Evolutionary conservation across 2,329 filamentous ascomycete genomes (phyloP), one percentile per base, ranked within the genome.

Genomic region (Sarocladium brachiariae): DNA sequence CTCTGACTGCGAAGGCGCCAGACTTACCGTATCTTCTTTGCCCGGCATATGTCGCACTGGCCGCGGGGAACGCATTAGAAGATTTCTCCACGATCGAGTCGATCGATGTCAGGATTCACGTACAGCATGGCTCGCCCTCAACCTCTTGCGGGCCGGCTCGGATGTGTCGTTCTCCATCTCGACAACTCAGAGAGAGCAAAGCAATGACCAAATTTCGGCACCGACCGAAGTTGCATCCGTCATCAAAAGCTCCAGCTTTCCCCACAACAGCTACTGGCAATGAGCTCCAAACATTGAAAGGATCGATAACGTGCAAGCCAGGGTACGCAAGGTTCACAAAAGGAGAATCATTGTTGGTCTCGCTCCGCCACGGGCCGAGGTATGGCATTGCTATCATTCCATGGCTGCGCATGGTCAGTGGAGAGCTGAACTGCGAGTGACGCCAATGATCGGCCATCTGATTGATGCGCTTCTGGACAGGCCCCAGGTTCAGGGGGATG

Each of bases 21-120:
- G 10, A 19, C 16, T 39, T 6, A 73, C 73, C 72, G 67, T 51
- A 74, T 74, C 62, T 76, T 76, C 50, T 70, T 65, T 49, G 66
- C 63, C 51, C 73, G 65, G 58, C 73, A 76, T 6, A 67, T 61
- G 56, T 76, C 72, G 52, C 73, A 76, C 73, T 76, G 31, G 23
- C 16, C 27, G 37, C 30, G 30, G 24, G 21, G 46, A 34, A 30
- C 27, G 25, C 24, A 24, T n/a, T 24, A 27, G 35, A 39, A 39
- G 4, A 39, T 13, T 13, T 7, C 7, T 30, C 27, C 7, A 30
- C 27, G 13, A 30, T 30, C 7, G 27, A 7, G 7, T 30, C 27
- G 8, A 21, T 21, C 10, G 13, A 10, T 39, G 7, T 19, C 19
- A 14, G n/a, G 30, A 14, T 18, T 23, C 23, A 60, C 66, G 60